A percentile compares a stretch with the other conserved stretches of the same genome.
Evolutionary conservation across 2,329 filamentous ascomycete species (phyloP).

Genomic region (Aspergillus latus): DNA sequence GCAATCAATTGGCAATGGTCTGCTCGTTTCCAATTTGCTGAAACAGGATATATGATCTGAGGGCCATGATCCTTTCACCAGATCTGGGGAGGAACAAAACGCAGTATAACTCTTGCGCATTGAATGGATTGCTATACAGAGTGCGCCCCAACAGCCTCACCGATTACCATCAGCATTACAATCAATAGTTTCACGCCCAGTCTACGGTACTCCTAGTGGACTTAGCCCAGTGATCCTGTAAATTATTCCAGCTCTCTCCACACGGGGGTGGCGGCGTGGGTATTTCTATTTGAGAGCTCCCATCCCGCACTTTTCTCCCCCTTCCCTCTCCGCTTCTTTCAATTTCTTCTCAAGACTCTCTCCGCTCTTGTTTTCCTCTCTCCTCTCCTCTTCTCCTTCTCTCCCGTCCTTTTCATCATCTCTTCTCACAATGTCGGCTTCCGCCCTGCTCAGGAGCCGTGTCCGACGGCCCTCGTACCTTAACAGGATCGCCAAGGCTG

Average conservation of each 20-base stretch:
- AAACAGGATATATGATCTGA: neutral
- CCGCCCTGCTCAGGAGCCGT: constrained; percentile 72
- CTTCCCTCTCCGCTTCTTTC: constrained; percentile 12
- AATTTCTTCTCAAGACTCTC: constrained; percentile 10
- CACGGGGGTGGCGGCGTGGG: constrained; percentile 16
- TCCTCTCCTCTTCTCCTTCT: constrained; percentile 18
- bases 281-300: constrained; percentile 19
- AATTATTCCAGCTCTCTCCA: constrained; percentile 16
- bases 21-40: neutral
- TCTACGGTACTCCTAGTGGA: neutral
- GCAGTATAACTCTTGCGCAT: neutral
- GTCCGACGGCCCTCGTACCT: constrained; percentile 74
- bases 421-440: constrained; percentile 54
- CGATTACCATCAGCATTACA: neutral
- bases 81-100: neutral
- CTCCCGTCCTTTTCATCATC: constrained; percentile 14
- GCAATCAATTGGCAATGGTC: neutral
- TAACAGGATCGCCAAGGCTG: constrained; percentile 73
- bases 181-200: neutral
- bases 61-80: neutral
- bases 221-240: neutral
- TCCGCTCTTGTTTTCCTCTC: constrained; percentile 13
- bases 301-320: constrained; percentile 7
- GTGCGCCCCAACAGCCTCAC: neutral
- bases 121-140: neutral